Conservation (phyloP, 371 early-diverging fungal species). For the Mortierella sp. region DNA sequence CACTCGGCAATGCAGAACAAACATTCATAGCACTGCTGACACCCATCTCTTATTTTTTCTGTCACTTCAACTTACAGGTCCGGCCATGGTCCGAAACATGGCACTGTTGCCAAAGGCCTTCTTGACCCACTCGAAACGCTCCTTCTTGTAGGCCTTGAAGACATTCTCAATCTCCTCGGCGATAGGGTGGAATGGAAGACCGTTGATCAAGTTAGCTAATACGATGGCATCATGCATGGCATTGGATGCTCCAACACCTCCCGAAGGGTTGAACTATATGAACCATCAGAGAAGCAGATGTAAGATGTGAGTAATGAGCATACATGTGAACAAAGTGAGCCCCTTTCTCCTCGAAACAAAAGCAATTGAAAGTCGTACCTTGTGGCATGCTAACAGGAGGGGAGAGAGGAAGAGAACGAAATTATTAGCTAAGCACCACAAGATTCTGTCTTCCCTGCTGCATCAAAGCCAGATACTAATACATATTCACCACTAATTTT, state of each 20-base stretch:
- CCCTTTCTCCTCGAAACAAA: background rate
- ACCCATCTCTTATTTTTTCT: background rate
- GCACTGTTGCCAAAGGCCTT: constrained; percentile 15
- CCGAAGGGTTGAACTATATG: constrained; percentile 17
- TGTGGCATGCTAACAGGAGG: background rate
- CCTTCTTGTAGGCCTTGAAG: constrained; percentile 14
- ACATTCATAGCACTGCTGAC: background rate
- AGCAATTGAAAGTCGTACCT: background rate
- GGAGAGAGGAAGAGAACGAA: background rate
- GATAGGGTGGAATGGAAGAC: background rate
- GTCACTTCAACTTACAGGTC: background rate
- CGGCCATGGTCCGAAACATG: background rate
- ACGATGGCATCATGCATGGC: constrained; percentile 22
- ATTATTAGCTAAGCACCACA: background rate
- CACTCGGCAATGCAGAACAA: background rate
- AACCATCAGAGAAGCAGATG: background rate
- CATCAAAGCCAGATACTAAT: no score
- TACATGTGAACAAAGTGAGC: background rate
- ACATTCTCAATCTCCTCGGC: constrained; percentile 15
- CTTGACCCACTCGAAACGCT: constrained; percentile 13
- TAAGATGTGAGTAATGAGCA: background rate
- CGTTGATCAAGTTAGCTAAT: constrained; percentile 18
- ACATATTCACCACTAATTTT: background rate
- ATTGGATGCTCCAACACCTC: constrained; percentile 13
- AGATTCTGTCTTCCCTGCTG: no score